Conservation (phyloP, 2,329 filamentous ascomycete species). For the Verticillium nonalfalfae region DNA sequence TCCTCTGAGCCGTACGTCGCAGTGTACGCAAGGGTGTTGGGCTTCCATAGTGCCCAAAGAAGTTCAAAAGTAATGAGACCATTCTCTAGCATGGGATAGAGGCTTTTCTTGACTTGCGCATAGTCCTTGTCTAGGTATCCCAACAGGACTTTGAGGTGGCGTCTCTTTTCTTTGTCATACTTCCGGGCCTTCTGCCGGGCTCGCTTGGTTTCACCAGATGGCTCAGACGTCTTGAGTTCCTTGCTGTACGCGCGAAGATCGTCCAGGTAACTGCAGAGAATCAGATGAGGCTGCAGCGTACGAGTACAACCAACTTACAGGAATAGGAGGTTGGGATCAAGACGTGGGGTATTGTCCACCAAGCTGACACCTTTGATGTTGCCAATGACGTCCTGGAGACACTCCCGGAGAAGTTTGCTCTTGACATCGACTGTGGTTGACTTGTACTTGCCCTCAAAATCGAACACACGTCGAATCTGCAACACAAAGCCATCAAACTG, state of each 20-base stretch:
- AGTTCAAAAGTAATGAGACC: constrained; percentile 86
- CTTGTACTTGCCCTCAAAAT: constrained; percentile 76
- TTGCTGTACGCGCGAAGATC: constrained; percentile 63
- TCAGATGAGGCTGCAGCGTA: background rate
- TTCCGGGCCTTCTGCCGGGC: constrained; percentile 57
- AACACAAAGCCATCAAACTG: constrained; percentile 77
- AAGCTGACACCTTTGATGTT: constrained; percentile 72
- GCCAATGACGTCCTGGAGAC: constrained; percentile 65
- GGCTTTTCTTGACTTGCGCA: constrained; percentile 65
- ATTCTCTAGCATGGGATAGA: constrained; percentile 74
- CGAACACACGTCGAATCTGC: constrained; percentile 75
- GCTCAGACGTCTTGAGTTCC: constrained; percentile 53
- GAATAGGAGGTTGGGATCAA: constrained; percentile 67
- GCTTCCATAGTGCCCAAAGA: constrained; percentile 84
- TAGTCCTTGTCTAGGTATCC: constrained; percentile 80
- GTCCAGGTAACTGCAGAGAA: constrained; percentile 58
- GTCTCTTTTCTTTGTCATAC: constrained; percentile 49
- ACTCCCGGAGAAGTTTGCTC: constrained; percentile 70
- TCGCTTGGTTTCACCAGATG: constrained; percentile 39
- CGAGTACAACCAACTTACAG: constrained; percentile 31
- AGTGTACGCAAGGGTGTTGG: constrained; percentile 72
- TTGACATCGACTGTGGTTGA: constrained; percentile 75
- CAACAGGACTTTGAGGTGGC: constrained; percentile 66
- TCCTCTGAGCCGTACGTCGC: constrained; percentile 71
- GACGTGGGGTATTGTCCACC: constrained; percentile 70